phyloP scores from a whole-genome alignment of 2,329 filamentous ascomycete species.

The Beauveria caledonica region DNA sequence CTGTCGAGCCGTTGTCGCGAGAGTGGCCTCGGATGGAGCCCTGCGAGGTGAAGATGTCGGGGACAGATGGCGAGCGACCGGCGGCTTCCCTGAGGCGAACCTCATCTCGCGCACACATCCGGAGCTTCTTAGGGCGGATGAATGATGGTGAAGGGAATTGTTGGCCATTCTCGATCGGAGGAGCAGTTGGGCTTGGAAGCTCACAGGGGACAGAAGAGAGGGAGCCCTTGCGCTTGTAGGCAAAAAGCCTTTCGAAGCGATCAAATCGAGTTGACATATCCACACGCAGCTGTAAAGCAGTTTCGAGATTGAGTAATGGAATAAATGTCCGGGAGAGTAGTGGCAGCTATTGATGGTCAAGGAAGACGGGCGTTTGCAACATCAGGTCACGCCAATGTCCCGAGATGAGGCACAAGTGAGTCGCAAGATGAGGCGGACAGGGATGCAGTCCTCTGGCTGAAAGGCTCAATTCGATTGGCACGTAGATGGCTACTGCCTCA shows the following conservation, averaged over 20 bases:
- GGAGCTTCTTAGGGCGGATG: conserved; percentile 44
- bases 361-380: conserved; percentile 10
- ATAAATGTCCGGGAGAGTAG: neutral
- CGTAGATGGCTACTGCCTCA: neutral
- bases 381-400: conserved; percentile 1
- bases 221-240: conserved; percentile 31
- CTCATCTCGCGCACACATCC: conserved; percentile 51
- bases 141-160: conserved; percentile 46
- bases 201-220: conserved; percentile 19
- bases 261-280: conserved; percentile 43
- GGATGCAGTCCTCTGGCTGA: neutral
- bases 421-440: neutral
- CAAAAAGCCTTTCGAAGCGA: conserved; percentile 45
- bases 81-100: conserved; percentile 23
- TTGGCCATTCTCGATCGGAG: conserved; percentile 20
- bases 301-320: neutral
- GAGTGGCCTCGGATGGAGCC: conserved; percentile 10
- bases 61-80: conserved; percentile 18
- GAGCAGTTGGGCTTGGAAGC: conserved; percentile 16
- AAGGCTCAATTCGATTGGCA: neutral
- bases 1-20: conserved; percentile 12
- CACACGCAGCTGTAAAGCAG: neutral
- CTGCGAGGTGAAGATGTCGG: conserved; percentile 3
- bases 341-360: neutral
- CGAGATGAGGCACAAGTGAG: conserved; percentile 9